Evolutionary conservation across 176 grass and related monocot genomes (phyloP).

Genomic region (Poa annua): DNA sequence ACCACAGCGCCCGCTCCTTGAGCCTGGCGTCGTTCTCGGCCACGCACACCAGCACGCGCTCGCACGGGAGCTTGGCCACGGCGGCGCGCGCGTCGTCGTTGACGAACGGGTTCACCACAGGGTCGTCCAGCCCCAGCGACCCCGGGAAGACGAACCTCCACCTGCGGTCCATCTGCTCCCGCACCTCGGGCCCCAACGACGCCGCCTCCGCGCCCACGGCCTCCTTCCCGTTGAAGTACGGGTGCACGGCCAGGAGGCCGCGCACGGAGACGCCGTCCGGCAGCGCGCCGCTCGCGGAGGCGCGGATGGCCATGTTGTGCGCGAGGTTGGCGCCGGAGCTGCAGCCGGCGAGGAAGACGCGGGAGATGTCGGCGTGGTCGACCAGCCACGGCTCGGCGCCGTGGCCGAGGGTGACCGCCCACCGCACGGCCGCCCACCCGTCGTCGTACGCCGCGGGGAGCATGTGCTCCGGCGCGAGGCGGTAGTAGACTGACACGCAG

Average conservation of each 20-base stretch:
- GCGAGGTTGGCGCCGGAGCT: slow-evolving; percentile 73
- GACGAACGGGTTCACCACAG: slow-evolving; percentile 54
- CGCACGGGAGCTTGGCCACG: slow-evolving; percentile 41
- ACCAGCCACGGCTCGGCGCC: slow-evolving; percentile 56
- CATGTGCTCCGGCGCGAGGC: slow-evolving; percentile 71
- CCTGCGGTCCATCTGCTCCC: slow-evolving; percentile 37
- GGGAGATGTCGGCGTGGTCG: slow-evolving; percentile 56
- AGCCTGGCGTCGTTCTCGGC: slow-evolving; percentile 53
- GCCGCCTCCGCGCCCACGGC: slow-evolving; percentile 34
- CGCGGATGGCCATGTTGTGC: slow-evolving; percentile 64
- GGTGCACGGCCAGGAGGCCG: slow-evolving; percentile 53
- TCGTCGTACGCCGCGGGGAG: slow-evolving; percentile 78
- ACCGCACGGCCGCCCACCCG: slow-evolving; percentile 57
- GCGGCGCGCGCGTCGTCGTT: slow-evolving; percentile 43
- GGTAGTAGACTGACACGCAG: slow-evolving; percentile 72
- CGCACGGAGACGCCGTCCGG: slow-evolving; percentile 41
- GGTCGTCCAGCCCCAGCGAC: slow-evolving; percentile 54
- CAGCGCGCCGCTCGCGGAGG: slow-evolving; percentile 35
- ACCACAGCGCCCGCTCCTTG: slow-evolving; percentile 56
- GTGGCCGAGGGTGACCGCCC: slow-evolving; percentile 47
- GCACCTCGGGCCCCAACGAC: slow-evolving; percentile 32
- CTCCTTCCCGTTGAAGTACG: slow-evolving; percentile 60
- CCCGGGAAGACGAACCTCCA: slow-evolving; percentile 55
- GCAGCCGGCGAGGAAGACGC: slow-evolving; percentile 59
- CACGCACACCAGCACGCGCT: slow-evolving; percentile 55